Conservation (phyloP, 1,284 basidiomycete genomes). For the Porodaedalea pini region DNA sequence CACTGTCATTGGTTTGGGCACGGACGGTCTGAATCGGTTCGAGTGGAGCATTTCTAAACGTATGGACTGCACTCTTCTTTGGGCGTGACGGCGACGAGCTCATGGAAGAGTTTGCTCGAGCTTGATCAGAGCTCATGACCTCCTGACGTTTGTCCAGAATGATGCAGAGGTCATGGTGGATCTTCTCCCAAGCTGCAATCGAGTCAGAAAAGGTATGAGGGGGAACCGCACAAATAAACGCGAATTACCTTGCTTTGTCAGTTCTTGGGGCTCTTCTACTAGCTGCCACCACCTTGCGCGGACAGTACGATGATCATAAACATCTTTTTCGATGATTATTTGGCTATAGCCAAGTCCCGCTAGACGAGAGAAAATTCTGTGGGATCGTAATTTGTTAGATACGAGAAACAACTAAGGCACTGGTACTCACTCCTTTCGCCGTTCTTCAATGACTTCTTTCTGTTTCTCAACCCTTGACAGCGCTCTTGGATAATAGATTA, state of each 20-base stretch:
- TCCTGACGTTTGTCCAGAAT: neutral
- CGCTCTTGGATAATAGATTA: neutral
- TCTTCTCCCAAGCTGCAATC: neutral
- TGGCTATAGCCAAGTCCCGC: neutral
- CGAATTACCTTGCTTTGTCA: neutral
- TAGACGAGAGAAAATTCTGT: neutral
- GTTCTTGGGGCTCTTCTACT: neutral
- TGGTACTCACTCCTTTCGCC: neutral
- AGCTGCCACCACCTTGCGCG: slow-evolving; percentile 1
- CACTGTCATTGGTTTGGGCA: neutral
- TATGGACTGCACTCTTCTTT: no score
- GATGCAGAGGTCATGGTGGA: neutral
- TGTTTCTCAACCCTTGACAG: neutral
- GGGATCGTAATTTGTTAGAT: neutral
- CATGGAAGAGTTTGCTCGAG: no score
- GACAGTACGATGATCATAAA: neutral
- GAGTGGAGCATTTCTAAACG: no score
- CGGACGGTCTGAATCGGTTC: no score
- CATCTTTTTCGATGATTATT: neutral
- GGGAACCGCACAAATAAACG: no score
- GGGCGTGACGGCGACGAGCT: no score
- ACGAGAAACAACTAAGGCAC: neutral
- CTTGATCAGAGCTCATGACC: neutral
- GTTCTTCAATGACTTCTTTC: neutral
- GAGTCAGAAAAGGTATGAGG: neutral